Evolutionary conservation across 192 early-diverging fungal genomes (phyloP).

Genomic region (Coemansia aciculifera): DNA sequence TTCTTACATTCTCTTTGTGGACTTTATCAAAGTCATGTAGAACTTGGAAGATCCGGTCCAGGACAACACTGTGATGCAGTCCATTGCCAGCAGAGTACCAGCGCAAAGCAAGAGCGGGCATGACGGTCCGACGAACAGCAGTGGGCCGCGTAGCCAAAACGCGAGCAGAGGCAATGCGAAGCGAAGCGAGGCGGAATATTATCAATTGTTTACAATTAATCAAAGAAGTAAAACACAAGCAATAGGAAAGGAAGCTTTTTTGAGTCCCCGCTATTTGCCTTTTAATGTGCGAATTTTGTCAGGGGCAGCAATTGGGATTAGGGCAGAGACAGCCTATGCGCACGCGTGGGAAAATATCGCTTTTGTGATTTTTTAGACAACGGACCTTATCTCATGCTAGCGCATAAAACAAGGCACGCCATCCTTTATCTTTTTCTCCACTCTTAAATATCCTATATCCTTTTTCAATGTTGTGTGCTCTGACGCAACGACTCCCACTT

Average conservation of each 20-base stretch:
- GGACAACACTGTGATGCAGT: conserved; percentile 68
- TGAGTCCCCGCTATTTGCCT: no score
- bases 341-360: neutral
- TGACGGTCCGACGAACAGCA: neutral
- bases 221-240: neutral
- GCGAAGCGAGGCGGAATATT: conserved; percentile 45
- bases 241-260: neutral
- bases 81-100: conserved; percentile 74
- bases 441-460: neutral
- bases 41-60: conserved; percentile 84
- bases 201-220: neutral
- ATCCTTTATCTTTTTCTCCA: neutral
- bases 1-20: conserved; percentile 82
- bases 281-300: neutral
- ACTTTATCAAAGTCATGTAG: conserved; percentile 97
- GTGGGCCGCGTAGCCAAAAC: conserved; percentile 2
- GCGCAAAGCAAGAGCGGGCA: conserved; percentile 50
- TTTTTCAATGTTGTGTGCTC: neutral
- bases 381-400: no score
- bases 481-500: neutral
- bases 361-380: neutral
- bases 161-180: conserved; percentile 23
- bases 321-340: neutral
- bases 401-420: neutral
- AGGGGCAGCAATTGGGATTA: neutral